These are phyloP conservation scores for Hibiscus mutabilis DNA, from an alignment of 345 rosid genomes.

Conservation along the genomic window DNA sequence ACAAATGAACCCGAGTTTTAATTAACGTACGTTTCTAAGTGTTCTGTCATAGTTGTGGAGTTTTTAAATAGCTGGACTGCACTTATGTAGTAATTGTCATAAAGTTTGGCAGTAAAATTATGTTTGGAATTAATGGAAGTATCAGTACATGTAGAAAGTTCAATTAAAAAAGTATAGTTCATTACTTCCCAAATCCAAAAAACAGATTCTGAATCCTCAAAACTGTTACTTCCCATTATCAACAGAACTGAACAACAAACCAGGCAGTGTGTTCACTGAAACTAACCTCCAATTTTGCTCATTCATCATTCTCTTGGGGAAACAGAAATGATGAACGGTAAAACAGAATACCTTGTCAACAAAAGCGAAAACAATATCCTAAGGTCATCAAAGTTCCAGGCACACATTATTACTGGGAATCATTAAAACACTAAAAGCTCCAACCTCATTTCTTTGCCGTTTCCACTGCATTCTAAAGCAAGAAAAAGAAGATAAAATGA, in stretches of 20 bases:
- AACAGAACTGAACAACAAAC: neutral
- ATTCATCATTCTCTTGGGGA: neutral
- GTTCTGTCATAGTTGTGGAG: no score
- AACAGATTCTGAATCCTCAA: neutral
- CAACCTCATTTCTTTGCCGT: neutral
- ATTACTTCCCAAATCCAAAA: neutral
- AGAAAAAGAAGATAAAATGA: neutral
- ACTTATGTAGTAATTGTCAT: neutral
- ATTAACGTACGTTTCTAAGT: no score
- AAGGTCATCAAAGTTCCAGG: neutral
- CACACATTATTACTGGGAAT: slow-evolving; percentile 8
- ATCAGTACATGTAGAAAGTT: neutral
- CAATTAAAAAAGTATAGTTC: neutral
- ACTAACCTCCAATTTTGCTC: neutral
- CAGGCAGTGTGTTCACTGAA: neutral
- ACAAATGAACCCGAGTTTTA: slow-evolving; percentile 32
- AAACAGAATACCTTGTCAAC: slow-evolving; percentile 4
- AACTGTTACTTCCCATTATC: neutral
- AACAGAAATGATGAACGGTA: neutral
- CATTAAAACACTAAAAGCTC: neutral
- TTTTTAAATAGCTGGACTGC: no score
- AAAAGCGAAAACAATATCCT: neutral
- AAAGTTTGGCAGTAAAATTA: neutral
- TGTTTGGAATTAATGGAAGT: neutral
- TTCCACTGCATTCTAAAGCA: slow-evolving; percentile 34